Evolutionary conservation across 2,329 filamentous ascomycete genomes (phyloP).

Genomic region (Penicillium fuscoglaucum): DNA sequence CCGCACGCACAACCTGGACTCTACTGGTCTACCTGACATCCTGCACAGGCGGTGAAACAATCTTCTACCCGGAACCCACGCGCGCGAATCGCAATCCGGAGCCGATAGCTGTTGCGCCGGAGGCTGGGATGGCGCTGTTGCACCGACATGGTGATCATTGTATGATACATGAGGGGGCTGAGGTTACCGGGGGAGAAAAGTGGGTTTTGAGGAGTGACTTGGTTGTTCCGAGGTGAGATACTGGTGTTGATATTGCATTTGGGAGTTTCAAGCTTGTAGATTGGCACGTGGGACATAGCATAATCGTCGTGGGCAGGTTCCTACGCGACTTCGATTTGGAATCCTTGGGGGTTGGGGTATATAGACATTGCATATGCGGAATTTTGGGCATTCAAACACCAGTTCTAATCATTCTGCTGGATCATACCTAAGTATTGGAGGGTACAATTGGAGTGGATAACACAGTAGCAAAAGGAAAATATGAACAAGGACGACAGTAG

Average conservation of each 20-base stretch:
- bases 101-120: slow-evolving; percentile 70
- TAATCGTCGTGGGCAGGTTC: neutral
- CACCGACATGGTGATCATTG: slow-evolving; percentile 90
- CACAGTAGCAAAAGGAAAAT: slow-evolving; percentile 15
- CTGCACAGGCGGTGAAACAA: slow-evolving; percentile 82
- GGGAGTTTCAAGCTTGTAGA: neutral
- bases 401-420: slow-evolving; percentile 23
- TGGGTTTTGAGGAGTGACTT: slow-evolving; percentile 88
- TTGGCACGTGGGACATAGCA: neutral
- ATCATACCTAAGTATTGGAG: slow-evolving; percentile 2
- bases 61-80: slow-evolving; percentile 74
- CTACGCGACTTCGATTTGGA: neutral
- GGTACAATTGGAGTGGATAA: neutral
- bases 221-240: slow-evolving; percentile 40
- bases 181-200: slow-evolving; percentile 80
- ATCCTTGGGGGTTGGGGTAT: neutral
- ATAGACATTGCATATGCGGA: neutral
- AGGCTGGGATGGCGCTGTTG: slow-evolving; percentile 81
- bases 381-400: neutral
- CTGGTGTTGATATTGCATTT: neutral
- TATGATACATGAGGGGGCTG: slow-evolving; percentile 81
- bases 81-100: slow-evolving; percentile 51
- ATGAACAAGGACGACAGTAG: slow-evolving; percentile 25
- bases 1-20: slow-evolving; percentile 83
- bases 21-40: slow-evolving; percentile 84